Conservation (phyloP, 2,329 filamentous ascomycete genomes). For the Aspergillus fijiensis region DNA sequence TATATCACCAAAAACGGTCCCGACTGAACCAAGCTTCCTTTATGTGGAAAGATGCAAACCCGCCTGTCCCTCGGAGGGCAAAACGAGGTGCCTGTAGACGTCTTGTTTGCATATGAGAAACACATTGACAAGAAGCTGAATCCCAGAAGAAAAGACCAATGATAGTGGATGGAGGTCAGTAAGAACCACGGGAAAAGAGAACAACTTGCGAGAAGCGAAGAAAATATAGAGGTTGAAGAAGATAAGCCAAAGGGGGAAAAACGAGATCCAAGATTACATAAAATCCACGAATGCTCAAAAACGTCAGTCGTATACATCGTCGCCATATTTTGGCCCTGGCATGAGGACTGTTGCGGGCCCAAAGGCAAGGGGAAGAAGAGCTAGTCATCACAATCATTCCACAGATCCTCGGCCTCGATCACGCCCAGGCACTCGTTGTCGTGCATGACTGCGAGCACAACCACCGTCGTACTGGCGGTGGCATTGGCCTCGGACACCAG, state of each 20-base stretch:
- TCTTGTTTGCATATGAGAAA: not conserved
- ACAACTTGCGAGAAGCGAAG: not conserved
- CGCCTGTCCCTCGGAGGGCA: not conserved
- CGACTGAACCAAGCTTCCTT: not conserved
- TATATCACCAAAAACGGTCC: not conserved
- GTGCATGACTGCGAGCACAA: conserved; percentile 34
- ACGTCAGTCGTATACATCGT: conserved; percentile 18
- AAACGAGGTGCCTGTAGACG: not conserved
- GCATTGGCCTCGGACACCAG: conserved; percentile 17
- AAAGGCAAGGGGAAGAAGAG: not conserved
- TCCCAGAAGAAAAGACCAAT: no score
- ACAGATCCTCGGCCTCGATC: conserved; percentile 34
- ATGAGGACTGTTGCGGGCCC: not conserved
- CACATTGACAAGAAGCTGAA: not conserved
- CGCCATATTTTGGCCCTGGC: not conserved
- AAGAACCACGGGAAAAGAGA: not conserved
- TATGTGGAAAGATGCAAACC: not conserved
- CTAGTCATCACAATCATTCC: conserved; percentile 17
- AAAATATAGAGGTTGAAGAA: not conserved
- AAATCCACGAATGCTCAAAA: not conserved
- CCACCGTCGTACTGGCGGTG: conserved; percentile 10
- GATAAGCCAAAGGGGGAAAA: not conserved
- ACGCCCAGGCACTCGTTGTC: conserved; percentile 33
- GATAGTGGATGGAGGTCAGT: no score
- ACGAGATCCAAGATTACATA: not conserved